phyloP scores from a whole-genome alignment of 352 stramenopile genomes.

The Phytophthora palmivora region DNA sequence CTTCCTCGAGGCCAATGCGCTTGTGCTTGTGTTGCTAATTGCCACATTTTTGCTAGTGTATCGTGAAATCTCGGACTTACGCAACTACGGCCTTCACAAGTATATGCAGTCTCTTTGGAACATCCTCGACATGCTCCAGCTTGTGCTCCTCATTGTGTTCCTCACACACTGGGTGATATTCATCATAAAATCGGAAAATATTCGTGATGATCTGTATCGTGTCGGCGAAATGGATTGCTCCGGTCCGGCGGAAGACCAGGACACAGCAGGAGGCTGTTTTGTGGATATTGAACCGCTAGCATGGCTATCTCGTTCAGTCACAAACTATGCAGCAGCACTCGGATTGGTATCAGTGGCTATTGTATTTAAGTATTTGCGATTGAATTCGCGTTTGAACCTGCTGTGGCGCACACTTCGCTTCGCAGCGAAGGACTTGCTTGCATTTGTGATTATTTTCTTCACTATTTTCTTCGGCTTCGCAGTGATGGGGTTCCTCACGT shows the following conservation, averaged over 20 bases:
- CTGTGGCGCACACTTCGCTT: slow-evolving; percentile 84
- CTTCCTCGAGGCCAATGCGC: slow-evolving; percentile 60
- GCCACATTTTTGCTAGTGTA: slow-evolving; percentile 58
- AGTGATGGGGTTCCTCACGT: slow-evolving; percentile 82
- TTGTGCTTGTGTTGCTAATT: slow-evolving; percentile 68
- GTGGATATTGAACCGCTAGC: slow-evolving; percentile 66
- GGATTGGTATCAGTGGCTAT: slow-evolving; percentile 77
- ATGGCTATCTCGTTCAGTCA: slow-evolving; percentile 55
- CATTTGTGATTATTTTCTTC: slow-evolving; percentile 85
- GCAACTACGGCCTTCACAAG: slow-evolving; percentile 54
- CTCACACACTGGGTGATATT: slow-evolving; percentile 68
- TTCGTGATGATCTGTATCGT: slow-evolving; percentile 55
- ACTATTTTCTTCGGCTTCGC: slow-evolving; percentile 81
- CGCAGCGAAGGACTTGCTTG: slow-evolving; percentile 74
- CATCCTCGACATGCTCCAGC: slow-evolving; percentile 74
- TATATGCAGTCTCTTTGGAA: slow-evolving; percentile 87
- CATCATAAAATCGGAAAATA: slow-evolving; percentile 55
- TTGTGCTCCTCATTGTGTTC: slow-evolving; percentile 72
- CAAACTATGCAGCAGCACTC: slow-evolving; percentile 63
- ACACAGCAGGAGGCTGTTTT: slow-evolving; percentile 54
- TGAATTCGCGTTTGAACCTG: slow-evolving; percentile 80
- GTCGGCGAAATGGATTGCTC: slow-evolving; percentile 65
- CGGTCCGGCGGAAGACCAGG: slow-evolving; percentile 51
- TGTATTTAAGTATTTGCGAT: slow-evolving; percentile 84
- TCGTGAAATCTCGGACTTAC: slow-evolving; percentile 63